Base-by-base conservation (phyloP, 2,329 filamentous ascomycete species). In the Boeremia exigua region DNA sequence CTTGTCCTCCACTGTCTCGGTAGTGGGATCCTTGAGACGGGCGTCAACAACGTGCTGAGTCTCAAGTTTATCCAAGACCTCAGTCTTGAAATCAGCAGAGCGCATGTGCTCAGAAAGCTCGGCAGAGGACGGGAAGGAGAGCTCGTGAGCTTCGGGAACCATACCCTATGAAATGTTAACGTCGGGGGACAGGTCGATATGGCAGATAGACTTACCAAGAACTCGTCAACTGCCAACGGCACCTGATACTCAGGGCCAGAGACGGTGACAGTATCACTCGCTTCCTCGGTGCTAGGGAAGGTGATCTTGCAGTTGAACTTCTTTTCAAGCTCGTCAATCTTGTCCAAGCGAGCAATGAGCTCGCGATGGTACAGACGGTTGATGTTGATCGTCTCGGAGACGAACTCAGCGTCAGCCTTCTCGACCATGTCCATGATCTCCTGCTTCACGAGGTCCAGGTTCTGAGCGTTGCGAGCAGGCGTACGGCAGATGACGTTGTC, bases 341-440 rank as follows among this genome's bases (percentile, higher is more conserved):
- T 91, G 39, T 86, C 82, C 62, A 98, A 88, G 56, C 93, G 91
- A 56, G 91, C 86, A 73, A 99, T 89, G 58, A 99, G 86, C 78
- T 96, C 92, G 62, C 95, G 91, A 72, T 99, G 95, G 75, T 97
- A 97, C 54, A 99, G 83, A 48, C 95, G 91, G 74, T 98, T 94
- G 69, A 98, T 92, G 64, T 91, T 90, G 64, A 97, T 93, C 56
- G 91, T 91, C 77, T 97, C 93, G 17, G 92, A 92, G 28, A 96
- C 96, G 70, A 96, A 97, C 77, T 99, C 95, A 14, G 95, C 96
- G 76, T 99, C 95, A 60, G 90, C 92, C 79, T 95, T 91, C 77
- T 98, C 95, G 49, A 99, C 95, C 95, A 99, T 98, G 73, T 98
- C 95, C 82, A 99, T 88, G 71, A 99, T 99, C 80, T 99, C 95